These are phyloP conservation scores for Trametes maxima DNA, from an alignment of 768 basidiomycete genomes.

Conservation along the genomic window DNA sequence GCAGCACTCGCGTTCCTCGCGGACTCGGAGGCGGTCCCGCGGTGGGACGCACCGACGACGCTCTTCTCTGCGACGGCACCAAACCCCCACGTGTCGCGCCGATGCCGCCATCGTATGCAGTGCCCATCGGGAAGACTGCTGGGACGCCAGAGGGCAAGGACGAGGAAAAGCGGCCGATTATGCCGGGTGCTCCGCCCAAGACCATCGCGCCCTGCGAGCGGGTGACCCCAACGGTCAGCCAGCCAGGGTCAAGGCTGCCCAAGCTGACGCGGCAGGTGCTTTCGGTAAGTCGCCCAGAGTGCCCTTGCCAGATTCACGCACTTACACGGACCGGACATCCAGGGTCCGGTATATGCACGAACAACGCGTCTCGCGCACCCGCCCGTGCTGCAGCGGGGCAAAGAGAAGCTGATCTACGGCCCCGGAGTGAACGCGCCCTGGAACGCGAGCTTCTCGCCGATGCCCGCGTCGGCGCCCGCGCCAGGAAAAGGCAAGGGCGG, in stretches of 20 bases:
- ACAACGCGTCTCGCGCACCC: constrained; percentile 69
- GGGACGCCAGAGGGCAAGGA: constrained; percentile 43
- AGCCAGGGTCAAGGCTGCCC: constrained; percentile 66
- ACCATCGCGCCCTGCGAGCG: constrained; percentile 49
- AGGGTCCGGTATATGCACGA: constrained; percentile 58
- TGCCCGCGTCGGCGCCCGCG: constrained; percentile 23
- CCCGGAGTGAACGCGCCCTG: constrained; percentile 45
- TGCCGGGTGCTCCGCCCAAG: constrained; percentile 41
- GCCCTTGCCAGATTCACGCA: neutral
- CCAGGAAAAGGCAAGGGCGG: constrained; percentile 31
- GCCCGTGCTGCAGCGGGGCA: constrained; percentile 56
- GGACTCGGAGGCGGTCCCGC: constrained; percentile 55
- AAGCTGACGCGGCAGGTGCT: constrained; percentile 67
- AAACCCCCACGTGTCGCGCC: constrained; percentile 62
- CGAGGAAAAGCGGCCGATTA: constrained; percentile 50
- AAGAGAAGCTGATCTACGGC: constrained; percentile 45
- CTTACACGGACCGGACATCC: neutral
- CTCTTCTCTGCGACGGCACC: constrained; percentile 61
- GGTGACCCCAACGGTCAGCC: constrained; percentile 63
- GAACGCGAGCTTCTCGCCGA: constrained; percentile 40
- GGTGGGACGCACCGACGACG: constrained; percentile 70
- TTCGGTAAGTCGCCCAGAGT: constrained; percentile 47
- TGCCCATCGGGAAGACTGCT: constrained; percentile 42
- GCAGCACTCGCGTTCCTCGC: constrained; percentile 73
- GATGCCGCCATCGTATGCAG: constrained; percentile 68